These are phyloP conservation scores for Candida ipomoeae DNA, from an alignment of 805 yeast species.

Conservation along the genomic window DNA sequence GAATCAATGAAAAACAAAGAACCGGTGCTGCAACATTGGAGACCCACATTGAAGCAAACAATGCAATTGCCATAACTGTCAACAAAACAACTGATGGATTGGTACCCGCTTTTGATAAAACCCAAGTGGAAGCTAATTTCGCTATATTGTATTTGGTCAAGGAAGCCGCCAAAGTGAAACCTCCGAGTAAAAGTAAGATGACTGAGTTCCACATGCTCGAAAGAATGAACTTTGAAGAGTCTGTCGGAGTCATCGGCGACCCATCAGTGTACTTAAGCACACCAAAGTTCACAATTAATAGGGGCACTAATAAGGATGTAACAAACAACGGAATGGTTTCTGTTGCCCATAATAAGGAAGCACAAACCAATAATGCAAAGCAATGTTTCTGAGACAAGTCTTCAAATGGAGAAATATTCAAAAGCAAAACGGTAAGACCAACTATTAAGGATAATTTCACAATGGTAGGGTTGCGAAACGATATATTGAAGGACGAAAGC, in stretches of 20 bases:
- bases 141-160: conserved; percentile 52
- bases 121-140: conserved; percentile 46
- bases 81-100: conserved; percentile 45
- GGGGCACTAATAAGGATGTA: conserved; percentile 48
- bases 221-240: conserved; percentile 43
- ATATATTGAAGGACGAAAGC: conserved; percentile 13
- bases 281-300: conserved; percentile 43
- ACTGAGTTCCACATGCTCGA: conserved; percentile 53
- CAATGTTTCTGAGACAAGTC: conserved; percentile 66
- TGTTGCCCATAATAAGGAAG: conserved; percentile 49
- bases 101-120: conserved; percentile 48
- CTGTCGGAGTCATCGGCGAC: conserved; percentile 38
- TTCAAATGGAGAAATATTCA: conserved; percentile 56
- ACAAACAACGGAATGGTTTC: conserved; percentile 49
- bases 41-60: conserved; percentile 55
- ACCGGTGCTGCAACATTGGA: conserved; percentile 57
- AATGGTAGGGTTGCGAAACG: conserved; percentile 23
- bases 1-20: conserved; percentile 47
- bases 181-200: conserved; percentile 48
- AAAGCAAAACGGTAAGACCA: conserved; percentile 48
- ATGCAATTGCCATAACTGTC: conserved; percentile 48
- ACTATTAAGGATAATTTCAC: conserved; percentile 47
- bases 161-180: conserved; percentile 53
- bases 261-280: conserved; percentile 50
- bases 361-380: conserved; percentile 60